Conservation (phyloP, 345 rosid species). For the Durio zibethinus region DNA sequence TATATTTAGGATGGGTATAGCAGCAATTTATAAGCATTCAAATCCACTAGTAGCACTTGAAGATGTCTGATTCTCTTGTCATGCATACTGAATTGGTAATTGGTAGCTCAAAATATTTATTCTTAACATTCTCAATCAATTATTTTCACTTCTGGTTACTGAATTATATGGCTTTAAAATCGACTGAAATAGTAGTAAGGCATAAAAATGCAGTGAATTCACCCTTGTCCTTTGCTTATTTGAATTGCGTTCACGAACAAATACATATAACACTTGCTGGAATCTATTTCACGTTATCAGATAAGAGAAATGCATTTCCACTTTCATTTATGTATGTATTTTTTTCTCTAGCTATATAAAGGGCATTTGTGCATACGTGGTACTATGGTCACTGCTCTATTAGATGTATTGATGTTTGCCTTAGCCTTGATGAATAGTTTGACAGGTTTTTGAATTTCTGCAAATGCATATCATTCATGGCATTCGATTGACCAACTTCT, state of each 20-base stretch:
- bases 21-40: conserved; percentile 1
- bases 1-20: neutral
- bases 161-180: neutral
- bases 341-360: neutral
- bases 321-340: neutral
- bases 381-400: neutral
- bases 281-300: neutral
- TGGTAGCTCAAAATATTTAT: neutral
- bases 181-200: neutral
- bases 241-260: conserved; percentile 2
- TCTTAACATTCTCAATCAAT: neutral
- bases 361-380: neutral
- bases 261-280: neutral
- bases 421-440: neutral
- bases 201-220: conserved; percentile 5
- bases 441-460: neutral
- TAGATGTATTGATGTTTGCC: neutral
- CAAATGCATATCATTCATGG: neutral
- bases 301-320: neutral
- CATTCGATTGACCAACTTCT: neutral
- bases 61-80: neutral
- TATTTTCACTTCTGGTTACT: neutral
- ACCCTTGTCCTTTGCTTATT: neutral
- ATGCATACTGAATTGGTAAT: neutral
- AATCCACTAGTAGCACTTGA: neutral